Evolutionary conservation across 2,329 filamentous ascomycete species (phyloP), one percentile per base, ranked within the genome.

Genomic region (Diaporthe longicolla): DNA sequence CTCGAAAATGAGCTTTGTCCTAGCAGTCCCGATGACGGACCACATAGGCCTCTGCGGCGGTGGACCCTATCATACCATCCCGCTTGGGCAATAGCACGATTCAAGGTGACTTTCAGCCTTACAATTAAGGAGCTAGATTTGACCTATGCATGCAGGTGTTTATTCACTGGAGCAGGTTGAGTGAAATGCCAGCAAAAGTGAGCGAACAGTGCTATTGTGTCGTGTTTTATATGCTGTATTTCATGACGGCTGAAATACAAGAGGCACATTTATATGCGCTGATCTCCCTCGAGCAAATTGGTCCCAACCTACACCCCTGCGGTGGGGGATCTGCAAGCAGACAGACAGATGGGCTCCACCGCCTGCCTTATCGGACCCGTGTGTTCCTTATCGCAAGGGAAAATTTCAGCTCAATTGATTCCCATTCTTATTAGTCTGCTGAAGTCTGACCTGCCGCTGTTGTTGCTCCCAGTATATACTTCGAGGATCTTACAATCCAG

Each of bases 1-100:
- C 73, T 75, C 40, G 48, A 66, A 24, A 66, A 66, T 59, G 65
- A 65, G 57, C 52, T 73, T 75, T 75, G 59, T 63, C 43, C 65
- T 43, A 70, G 37, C 48, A 43, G 40, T 74, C 72, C 74, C 74
- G 74, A 75, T 75, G 74, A 75, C 74, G 74, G 74, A 75, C 72
- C 66, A 50, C 29, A 26, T 3, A 21, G 32, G n/a, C 48, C 63
- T 40, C 48, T 54, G 63, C 63, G 21, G 45, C 63, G 37, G 63
- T 68, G 63, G 63, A 54, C 63, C 63, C 63, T 26, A 26, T 40
- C 63, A 48, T 54, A 17, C 48, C n/a, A 54, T 68, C 32, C 63
- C 32, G 37, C 29, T 37, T 37, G 13, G 48, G 63, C 63, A n/a
- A 54, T 37, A 40, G 17, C 63, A 52, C 52, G 63, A 66, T 68